Percentiles rank a stretch among this genome's conserved stretches.
Conservation (phyloP, 805 yeast genomes). For the Myxozyma nipponensis region DNA sequence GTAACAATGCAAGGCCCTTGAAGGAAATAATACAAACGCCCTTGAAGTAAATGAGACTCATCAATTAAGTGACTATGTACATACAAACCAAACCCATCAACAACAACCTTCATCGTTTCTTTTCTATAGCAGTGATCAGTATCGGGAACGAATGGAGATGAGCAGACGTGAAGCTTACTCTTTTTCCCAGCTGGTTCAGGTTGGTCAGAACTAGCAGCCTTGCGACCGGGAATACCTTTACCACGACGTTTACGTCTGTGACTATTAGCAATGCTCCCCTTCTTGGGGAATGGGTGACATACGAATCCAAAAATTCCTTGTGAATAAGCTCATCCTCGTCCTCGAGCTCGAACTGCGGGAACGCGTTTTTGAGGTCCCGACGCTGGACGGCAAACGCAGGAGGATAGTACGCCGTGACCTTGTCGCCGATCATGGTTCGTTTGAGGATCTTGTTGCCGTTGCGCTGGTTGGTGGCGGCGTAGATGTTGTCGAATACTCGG, state of each 20-base stretch:
- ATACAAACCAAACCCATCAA: neutral
- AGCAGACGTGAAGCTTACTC: neutral
- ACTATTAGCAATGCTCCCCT: neutral
- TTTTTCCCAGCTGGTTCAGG: neutral
- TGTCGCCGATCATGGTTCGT: slow-evolving; percentile 67
- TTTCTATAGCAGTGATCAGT: neutral
- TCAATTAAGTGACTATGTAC: neutral
- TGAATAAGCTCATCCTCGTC: slow-evolving; percentile 39
- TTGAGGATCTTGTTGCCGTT: slow-evolving; percentile 71
- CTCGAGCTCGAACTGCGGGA: slow-evolving; percentile 47
- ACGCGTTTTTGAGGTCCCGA: slow-evolving; percentile 52
- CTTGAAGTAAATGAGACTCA: neutral
- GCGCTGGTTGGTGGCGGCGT: slow-evolving; percentile 61
- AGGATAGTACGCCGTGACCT: slow-evolving; percentile 69
- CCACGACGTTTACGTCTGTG: slow-evolving; percentile 28
- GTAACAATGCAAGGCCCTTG: no score
- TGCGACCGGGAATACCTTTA: slow-evolving; percentile 19
- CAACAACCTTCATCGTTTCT: neutral
- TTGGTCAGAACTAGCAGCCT: neutral
- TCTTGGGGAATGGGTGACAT: neutral
- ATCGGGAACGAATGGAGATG: no score
- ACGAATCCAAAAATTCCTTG: neutral
- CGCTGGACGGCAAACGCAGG: slow-evolving; percentile 57
- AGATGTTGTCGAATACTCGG: slow-evolving; percentile 63
- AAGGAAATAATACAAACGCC: no score